Percentiles rank a stretch among this genome's conserved stretches.
Conservation (phyloP, 768 basidiomycete species). For the Pleurotus giganteus region DNA sequence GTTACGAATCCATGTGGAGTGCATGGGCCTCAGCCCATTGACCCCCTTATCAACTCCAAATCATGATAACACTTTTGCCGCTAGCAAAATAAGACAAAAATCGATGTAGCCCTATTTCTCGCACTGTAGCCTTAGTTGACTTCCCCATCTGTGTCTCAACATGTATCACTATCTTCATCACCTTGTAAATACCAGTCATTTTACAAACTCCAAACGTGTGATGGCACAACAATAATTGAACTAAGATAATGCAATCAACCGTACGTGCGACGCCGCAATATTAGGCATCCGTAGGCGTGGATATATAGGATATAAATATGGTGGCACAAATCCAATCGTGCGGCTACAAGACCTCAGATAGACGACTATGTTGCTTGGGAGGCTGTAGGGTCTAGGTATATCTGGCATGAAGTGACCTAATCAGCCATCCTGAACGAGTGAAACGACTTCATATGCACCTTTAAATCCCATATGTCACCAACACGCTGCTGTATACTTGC, state of each 20-base stretch:
- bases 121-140: neutral
- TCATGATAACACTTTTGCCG: too few relatives aligned
- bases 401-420: conserved; percentile 27
- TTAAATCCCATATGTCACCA: conserved; percentile 74
- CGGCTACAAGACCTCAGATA: neutral
- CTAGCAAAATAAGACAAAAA: too few relatives aligned
- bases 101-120: neutral
- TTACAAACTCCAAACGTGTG: neutral
- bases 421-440: neutral
- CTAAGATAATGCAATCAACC: neutral
- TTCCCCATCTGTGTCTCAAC: neutral
- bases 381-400: conserved; percentile 46
- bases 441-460: conserved; percentile 40
- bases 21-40: conserved; percentile 31
- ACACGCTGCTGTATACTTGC: conserved; percentile 36
- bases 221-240: neutral
- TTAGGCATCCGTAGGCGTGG: neutral
- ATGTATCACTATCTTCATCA: conserved; percentile 2
- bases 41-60: neutral
- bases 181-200: too few relatives aligned
- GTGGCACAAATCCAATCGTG: neutral
- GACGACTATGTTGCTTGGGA: conserved; percentile 31
- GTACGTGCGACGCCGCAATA: neutral
- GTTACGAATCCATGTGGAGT: conserved; percentile 59
- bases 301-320: conserved; percentile 8